Evolutionary conservation across 116 monocot species (phyloP), one percentile per base, ranked within the genome.

Genomic region (Phalaenopsis hybrid): DNA sequence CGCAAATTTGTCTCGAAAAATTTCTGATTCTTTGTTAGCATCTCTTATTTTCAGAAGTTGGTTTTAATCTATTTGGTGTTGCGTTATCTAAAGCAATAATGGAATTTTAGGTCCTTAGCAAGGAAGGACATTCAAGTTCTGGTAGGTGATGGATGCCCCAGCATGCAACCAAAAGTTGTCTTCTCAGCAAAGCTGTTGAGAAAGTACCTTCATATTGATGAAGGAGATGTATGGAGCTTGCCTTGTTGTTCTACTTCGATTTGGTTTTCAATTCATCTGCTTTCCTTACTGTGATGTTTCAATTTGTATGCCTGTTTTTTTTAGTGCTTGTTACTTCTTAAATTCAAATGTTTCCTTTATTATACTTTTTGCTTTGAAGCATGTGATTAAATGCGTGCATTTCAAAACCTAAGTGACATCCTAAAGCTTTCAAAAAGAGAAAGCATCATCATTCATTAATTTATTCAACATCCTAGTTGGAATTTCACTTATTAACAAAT

Each of bases 181-280:
- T 93, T 90, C 74, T 99, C 99, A n/a, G 90, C 95, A 34, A 99
- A 99, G 88, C 78, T 99, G 79, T 85, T 99, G 84, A 90, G 99
- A 82, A 99, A 99, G 87, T 89, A 88, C 81, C 88, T 87, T 79
- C 99, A 92, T 84, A 82, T 99, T 58, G 92, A 99, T 68, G 99
- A 99, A 81, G 99, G 99, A 87, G 99, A 99, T 88, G 99, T 99
- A 98, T 44, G 98, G 79, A 79, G 78, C 41, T n/a, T 46, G n/a
- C 9, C 1, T 75, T 75, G 13, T 46, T 11, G 21, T n/a, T 75
- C 34, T 7, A 10, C 9, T 45, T 75, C 10, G 15, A 37, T 73
- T 73, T 73, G 11, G 4, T 43, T 34, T 37, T 2, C 34, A 34
- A 4, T 20, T 18, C 17, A 75, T 5, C 15, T 45, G 44, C 20